Conservation (phyloP, 352 stramenopile species). For the Phytophthora hibernalis region DNA sequence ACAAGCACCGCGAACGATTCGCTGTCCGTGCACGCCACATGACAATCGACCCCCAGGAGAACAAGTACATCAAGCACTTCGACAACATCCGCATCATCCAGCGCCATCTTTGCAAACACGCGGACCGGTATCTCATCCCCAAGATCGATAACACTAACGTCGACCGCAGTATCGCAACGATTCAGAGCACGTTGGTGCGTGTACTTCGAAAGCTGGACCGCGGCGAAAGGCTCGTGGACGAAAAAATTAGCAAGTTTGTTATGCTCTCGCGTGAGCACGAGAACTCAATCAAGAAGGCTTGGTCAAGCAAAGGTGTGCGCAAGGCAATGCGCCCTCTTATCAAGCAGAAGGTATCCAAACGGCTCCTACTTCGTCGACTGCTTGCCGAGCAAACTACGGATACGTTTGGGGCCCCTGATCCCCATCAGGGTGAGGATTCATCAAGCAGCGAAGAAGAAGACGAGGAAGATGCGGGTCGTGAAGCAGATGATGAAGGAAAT, state of each 20-base stretch:
- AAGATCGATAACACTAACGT: slow-evolving; percentile 93
- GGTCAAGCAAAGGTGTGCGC: slow-evolving; percentile 86
- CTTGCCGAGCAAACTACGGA: slow-evolving; percentile 74
- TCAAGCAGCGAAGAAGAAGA: slow-evolving; percentile 83
- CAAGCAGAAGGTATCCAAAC: slow-evolving; percentile 89
- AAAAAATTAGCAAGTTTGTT: slow-evolving; percentile 85
- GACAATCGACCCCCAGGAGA: slow-evolving; percentile 89
- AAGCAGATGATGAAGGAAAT: slow-evolving; percentile 56
- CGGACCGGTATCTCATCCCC: slow-evolving; percentile 85
- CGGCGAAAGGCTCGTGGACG: slow-evolving; percentile 76
- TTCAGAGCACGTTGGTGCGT: slow-evolving; percentile 86
- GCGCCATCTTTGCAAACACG: slow-evolving; percentile 85
- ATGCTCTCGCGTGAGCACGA: slow-evolving; percentile 88
- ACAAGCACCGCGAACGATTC: slow-evolving; percentile 89
- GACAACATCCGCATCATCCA: slow-evolving; percentile 92
- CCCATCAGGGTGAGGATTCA: slow-evolving; percentile 59
- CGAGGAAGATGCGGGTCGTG: slow-evolving; percentile 53
- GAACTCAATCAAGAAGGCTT: slow-evolving; percentile 89
- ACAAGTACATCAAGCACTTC: slow-evolving; percentile 93
- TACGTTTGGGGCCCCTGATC: slow-evolving; percentile 37
- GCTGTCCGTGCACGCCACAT: slow-evolving; percentile 87
- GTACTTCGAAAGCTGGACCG: slow-evolving; percentile 83
- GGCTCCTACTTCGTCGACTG: slow-evolving; percentile 74
- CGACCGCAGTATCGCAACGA: slow-evolving; percentile 84
- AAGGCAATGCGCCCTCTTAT: slow-evolving; percentile 88